Base-by-base conservation (phyloP, 106 monocot species). In the Triglochin maritima region DNA sequence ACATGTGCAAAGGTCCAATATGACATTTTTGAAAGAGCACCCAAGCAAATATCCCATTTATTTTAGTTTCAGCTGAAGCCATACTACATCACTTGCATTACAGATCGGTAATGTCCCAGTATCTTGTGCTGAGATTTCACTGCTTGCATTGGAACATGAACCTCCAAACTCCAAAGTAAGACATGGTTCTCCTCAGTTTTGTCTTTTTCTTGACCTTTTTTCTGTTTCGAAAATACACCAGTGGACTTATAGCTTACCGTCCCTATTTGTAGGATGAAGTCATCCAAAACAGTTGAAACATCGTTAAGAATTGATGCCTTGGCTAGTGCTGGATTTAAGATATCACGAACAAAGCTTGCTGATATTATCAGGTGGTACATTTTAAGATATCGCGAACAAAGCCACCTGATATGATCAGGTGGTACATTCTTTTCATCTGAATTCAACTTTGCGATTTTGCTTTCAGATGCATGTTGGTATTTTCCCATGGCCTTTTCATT, bases 311-410 rank as follows among this genome's bases (percentile, higher is more conserved):
- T 98, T 70, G 96, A 98, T 88, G 91, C 96, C 59, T 49, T 98
- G 55, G 96, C 91, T 64, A 98, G 96, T 77, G 91, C 96, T 65
- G 96, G 96, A 80, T 98, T 91, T 76, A 98, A 88, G 58, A 88
- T 98, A 78, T 98, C 96, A 65, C 88, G 96, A 47, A 82, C 96
- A 52, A 91, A 98, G 71, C 86, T 98, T 77, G 96, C 79, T 75
- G 70, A 71, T 63, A 68, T 88, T 52, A 98, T 98, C 79, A 91
- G 96, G 95, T 96, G 72, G 5, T 4, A 51, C 43, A 58, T 54
- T 68, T 17, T 11, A 42, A 6, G 44, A 14, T 53, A 54, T 14
- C 54, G 48, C 7, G 48, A 49, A 29, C 29, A 29, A 29, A 29
- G 29, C n/a, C 11, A 61, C 12, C 16, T 9, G 44, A 8, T 43